phyloP scores from a whole-genome alignment of 2,329 filamentous ascomycete species.

The Trichoderma breve region DNA sequence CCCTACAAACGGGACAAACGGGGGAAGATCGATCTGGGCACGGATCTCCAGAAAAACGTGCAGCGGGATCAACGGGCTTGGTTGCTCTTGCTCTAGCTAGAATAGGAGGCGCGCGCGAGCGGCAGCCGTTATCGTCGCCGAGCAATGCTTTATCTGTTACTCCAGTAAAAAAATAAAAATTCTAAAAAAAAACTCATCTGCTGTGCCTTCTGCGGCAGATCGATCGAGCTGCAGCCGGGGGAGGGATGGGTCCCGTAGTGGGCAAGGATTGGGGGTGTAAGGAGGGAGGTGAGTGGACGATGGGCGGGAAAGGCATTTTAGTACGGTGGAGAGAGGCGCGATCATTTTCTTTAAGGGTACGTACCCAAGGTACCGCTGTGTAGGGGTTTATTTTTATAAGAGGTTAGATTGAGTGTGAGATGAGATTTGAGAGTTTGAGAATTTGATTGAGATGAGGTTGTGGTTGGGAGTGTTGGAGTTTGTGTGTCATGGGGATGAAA shows the following conservation, averaged over 20 bases:
- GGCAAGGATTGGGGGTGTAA: background rate
- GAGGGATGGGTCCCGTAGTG: background rate
- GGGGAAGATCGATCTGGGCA: background rate
- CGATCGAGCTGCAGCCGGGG: conserved; percentile 4
- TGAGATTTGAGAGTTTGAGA: background rate
- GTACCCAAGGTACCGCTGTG: background rate
- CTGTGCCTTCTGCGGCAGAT: background rate
- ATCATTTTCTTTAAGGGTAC: background rate
- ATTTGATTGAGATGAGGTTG: background rate
- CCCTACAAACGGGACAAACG: background rate
- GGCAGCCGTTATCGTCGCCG: background rate
- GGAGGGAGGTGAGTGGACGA: background rate
- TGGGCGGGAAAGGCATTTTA: background rate
- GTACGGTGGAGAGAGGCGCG: background rate
- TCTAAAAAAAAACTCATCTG: background rate
- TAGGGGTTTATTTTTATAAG: background rate
- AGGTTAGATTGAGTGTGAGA: background rate
- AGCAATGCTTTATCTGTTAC: background rate
- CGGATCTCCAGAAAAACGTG: conserved; percentile 9
- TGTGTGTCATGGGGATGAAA: background rate
- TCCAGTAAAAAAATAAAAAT: background rate
- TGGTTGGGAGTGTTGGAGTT: background rate
- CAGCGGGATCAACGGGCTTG: background rate
- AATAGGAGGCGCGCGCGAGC: background rate
- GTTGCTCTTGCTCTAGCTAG: background rate